Percentiles rank a stretch among this genome's conserved stretches.
These are phyloP conservation scores for Xylaria acuta DNA, from an alignment of 495 filamentous ascomycete species.

Conservation along the genomic window DNA sequence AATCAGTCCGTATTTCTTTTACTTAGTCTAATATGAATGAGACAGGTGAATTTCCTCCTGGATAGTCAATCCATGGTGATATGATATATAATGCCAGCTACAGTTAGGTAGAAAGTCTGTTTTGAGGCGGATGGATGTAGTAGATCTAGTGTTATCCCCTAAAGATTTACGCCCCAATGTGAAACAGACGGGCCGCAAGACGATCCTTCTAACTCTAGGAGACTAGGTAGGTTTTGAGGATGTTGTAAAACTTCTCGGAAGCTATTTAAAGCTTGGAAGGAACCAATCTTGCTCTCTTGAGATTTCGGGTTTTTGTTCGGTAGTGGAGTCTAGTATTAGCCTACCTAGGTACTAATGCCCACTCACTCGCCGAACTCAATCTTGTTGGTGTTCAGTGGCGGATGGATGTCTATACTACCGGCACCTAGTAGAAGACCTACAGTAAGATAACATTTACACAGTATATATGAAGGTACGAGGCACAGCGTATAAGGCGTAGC, in stretches of 20 bases:
- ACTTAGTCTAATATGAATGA: background rate
- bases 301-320: background rate
- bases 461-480: background rate
- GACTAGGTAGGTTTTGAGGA: background rate
- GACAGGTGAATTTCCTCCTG: background rate
- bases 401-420: background rate
- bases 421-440: background rate
- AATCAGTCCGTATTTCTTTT: background rate
- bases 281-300: background rate
- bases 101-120: background rate
- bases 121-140: background rate
- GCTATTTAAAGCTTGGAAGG: background rate
- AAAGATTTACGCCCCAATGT: background rate
- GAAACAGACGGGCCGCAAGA: background rate
- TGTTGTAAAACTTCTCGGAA: background rate
- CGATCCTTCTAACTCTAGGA: background rate
- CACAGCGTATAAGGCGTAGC: no score
- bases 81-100: background rate
- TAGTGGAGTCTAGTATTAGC: slow-evolving; percentile 2
- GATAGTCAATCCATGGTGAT: background rate
- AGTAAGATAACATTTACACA: no score
- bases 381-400: background rate
- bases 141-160: background rate
- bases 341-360: background rate
- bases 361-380: background rate